Conservation (phyloP, 352 stramenopile species). For the Thraustotheca clavata region DNA sequence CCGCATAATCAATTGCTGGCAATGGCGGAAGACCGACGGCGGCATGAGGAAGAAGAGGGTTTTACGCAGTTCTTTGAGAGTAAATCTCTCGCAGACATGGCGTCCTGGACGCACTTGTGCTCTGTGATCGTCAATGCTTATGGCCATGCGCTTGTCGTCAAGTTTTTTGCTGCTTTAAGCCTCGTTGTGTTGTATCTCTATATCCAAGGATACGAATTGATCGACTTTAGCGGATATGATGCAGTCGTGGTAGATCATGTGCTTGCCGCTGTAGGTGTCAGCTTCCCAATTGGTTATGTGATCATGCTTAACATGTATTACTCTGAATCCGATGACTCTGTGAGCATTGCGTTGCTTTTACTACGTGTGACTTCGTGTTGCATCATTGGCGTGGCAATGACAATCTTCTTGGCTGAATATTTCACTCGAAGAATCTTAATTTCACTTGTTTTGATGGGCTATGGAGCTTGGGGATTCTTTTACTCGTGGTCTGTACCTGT, state of each 20-base stretch:
- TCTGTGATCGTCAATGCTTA: neutral
- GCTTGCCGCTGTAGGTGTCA: conserved; percentile 55
- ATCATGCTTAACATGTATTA: conserved; percentile 59
- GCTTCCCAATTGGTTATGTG: conserved; percentile 48
- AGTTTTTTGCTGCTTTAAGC: neutral
- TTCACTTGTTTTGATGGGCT: conserved; percentile 50
- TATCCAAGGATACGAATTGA: neutral
- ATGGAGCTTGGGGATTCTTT: conserved; percentile 48
- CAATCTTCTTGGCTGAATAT: conserved; percentile 68
- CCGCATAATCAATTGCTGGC: no score
- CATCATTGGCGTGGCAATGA: conserved; percentile 56
- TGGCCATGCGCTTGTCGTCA: conserved; percentile 12
- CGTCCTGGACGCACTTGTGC: neutral
- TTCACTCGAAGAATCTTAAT: conserved; percentile 65
- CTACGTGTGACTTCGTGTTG: conserved; percentile 56
- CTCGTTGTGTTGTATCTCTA: conserved; percentile 16
- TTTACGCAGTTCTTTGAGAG: neutral
- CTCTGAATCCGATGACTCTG: conserved; percentile 34
- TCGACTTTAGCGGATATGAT: conserved; percentile 59
- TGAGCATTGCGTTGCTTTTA: conserved; percentile 47
- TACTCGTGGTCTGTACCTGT: conserved; percentile 74
- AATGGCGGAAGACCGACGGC: neutral
- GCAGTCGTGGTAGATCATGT: conserved; percentile 65
- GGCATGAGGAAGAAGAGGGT: neutral
- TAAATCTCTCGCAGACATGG: neutral